Evolutionary conservation across 169 alveolate genomes (phyloP), one percentile per base, ranked within the genome.

Genomic region (Eimeria zaria): DNA sequence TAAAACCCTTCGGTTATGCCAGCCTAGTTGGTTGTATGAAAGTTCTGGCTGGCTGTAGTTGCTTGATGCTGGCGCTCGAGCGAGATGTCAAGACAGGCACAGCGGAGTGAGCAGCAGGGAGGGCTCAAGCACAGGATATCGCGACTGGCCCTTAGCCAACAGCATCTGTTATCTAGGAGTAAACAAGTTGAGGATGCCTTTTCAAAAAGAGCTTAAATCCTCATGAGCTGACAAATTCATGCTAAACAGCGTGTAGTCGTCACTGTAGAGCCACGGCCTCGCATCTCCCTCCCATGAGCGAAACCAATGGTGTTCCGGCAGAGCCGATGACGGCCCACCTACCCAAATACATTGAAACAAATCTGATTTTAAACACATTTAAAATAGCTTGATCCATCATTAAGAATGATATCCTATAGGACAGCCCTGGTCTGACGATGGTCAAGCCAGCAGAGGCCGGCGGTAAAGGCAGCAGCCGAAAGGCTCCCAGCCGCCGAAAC

Each of bases 381-480:
- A 83, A 83, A 58, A 53, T n/a, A 22, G 24, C 14, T 46, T 51
- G 41, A 36, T n/a, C 22, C 44, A 16, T 36, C 71, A 18, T n/a
- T 36, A 48, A 83, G 73, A 53, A 83, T 74, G 55, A 60, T 55
- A 83, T 55, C 9, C 16, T 39, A 1, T 41, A 51, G 55, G 51
- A 39, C 67, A 33, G 91, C 91, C 58, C 30, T 83, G 91, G 91
- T 83, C 91, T 11, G 44, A 55, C 74, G 91, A 39, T 83, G 91
- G 91, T 83, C 91, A 83, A 58, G 18, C 74, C 30, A 33, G 91
- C 91, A 55, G 58, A 83, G 91, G 91, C 91, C 91, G 91, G 91
- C 74, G 74, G 91, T 83, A 30, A 78, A 22, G 36, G 88, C 44
- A 55, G 76, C 51, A 36, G 30, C 76, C 74, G 91, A 20, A 51